Base-by-base conservation (phyloP, 2,329 filamentous ascomycete species). In the Madurella fahalii region DNA sequence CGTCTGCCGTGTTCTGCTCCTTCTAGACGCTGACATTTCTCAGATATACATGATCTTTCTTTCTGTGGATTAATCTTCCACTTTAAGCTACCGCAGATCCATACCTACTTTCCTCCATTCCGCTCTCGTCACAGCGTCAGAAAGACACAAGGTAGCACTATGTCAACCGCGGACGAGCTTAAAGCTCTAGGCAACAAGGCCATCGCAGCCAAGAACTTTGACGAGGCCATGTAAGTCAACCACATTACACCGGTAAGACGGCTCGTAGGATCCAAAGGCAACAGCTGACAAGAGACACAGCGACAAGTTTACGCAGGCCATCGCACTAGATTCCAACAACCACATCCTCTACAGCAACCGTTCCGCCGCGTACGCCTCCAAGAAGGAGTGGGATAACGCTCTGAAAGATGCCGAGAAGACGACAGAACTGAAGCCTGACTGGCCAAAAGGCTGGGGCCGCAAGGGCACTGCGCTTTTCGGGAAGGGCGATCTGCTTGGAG, bases 151-250 rank as follows among this genome's bases (percentile, higher is more conserved):
- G 16, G 20, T 30, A 17, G 15, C 54, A 59, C 61, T 53, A 84
- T 84, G 81, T 73, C 81, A 66, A 80, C 80, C 58, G 83, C 82
- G 64, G 84, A 86, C 72, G 82, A 93, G 83, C 84, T 99, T 68
- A 99, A 99, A 81, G 90, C 92, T 68, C 87, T 94, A 71, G 94
- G 93, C 79, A 99, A 99, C 81, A 95, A 95, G 80, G 92, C 95
- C 74, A 99, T 99, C 74, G 87, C 90, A 63, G 91, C 90, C 60
- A 97, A 97, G 82, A 91, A 97, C 75, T 99, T 96, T 72, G 82
- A 91, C 68, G 90, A 93, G 72, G 94, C 94, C 69, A 84, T 96
- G 93, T 97, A 82, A 75, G 90, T 84, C 20, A 47, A 12, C 34
- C 31, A 40, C 9, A 7, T 15, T 15, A 13, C 25, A 7, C 25